phyloP scores from a whole-genome alignment of 2,329 filamentous ascomycete genomes.

The Xylaria sp. region DNA sequence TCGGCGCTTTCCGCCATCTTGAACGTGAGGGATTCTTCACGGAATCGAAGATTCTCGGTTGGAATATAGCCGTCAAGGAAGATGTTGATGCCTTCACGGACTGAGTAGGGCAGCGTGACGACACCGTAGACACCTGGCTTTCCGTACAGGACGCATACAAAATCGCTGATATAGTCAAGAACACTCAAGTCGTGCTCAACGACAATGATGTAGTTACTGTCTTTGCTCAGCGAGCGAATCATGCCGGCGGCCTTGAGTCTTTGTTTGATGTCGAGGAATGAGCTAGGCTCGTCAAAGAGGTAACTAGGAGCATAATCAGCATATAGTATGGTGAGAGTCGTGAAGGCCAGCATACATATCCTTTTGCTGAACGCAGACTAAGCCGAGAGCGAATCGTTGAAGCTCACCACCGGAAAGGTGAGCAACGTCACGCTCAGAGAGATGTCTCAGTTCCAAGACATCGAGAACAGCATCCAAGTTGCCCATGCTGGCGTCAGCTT shows the following conservation, averaged over 20 bases:
- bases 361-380: slow-evolving; percentile 3
- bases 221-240: slow-evolving; percentile 88
- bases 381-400: slow-evolving; percentile 5
- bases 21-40: slow-evolving; percentile 38
- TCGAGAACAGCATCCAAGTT: not conserved
- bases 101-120: slow-evolving; percentile 72
- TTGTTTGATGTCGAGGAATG: slow-evolving; percentile 94
- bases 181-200: slow-evolving; percentile 99
- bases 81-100: slow-evolving; percentile 63
- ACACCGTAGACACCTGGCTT: slow-evolving; percentile 83
- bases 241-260: slow-evolving; percentile 91
- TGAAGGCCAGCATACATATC: not conserved
- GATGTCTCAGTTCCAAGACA: slow-evolving; percentile 3
- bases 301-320: slow-evolving; percentile 59
- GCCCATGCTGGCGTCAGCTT: slow-evolving; percentile 1
- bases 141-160: slow-evolving; percentile 96
- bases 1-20: slow-evolving; percentile 33
- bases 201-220: slow-evolving; percentile 96
- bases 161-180: slow-evolving; percentile 97
- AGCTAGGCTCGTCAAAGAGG: slow-evolving; percentile 99
- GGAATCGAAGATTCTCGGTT: slow-evolving; percentile 38
- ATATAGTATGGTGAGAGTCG: not conserved
- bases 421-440: not conserved
- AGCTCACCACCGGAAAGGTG: slow-evolving; percentile 5
- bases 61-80: slow-evolving; percentile 37